phyloP scores from a whole-genome alignment of 2,329 filamentous ascomycete species.

The Coleophoma crateriformis region DNA sequence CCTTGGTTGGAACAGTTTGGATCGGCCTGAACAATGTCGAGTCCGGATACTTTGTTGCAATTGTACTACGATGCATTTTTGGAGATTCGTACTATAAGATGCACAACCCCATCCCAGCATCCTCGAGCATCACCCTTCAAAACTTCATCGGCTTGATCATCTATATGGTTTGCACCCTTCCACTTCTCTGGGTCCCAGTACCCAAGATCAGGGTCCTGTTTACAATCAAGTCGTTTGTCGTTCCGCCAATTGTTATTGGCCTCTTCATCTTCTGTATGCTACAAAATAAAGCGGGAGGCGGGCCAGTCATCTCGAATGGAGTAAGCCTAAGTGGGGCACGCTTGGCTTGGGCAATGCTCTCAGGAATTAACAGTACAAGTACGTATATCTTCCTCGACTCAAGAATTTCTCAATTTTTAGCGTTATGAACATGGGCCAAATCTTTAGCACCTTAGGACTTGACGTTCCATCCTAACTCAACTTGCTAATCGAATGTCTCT shows the following conservation, averaged over 20 bases:
- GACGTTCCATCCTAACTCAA: too few species aligned
- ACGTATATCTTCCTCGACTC: too few species aligned
- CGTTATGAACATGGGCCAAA: too few species aligned
- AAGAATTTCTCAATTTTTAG: too few species aligned
- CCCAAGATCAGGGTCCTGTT: neutral
- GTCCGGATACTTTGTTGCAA: neutral
- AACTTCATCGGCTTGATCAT: neutral
- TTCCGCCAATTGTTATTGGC: neutral
- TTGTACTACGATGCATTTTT: neutral
- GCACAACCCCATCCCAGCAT: neutral
- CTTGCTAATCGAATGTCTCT: neutral
- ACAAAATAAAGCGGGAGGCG: neutral
- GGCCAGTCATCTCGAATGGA: neutral
- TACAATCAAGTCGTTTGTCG: neutral
- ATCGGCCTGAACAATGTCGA: neutral
- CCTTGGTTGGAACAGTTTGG: neutral
- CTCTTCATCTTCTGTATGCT: neutral
- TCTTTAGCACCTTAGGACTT: too few species aligned
- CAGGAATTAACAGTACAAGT: neutral
- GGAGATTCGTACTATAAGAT: neutral
- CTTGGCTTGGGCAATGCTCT: neutral
- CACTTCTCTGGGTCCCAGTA: neutral
- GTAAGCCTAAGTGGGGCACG: neutral
- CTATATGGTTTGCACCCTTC: neutral
- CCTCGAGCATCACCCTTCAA: neutral